A percentile compares a stretch with the other conserved stretches of the same genome.
Evolutionary conservation across 2,329 filamentous ascomycete genomes (phyloP).

Genomic region (Amylocarpus encephaloides): DNA sequence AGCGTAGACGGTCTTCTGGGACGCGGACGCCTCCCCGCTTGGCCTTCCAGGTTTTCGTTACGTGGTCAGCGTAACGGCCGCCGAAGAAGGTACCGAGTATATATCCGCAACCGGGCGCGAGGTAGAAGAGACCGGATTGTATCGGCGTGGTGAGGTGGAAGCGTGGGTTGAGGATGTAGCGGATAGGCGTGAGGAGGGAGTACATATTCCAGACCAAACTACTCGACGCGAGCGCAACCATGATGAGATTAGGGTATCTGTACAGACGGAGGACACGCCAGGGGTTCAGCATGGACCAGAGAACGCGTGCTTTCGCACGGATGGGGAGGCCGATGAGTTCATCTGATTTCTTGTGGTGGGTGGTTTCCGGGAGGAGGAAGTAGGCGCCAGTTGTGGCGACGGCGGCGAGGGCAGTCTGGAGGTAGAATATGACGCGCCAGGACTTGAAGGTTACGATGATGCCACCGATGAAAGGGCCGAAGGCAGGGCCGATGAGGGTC

Average conservation of each 20-base stretch:
- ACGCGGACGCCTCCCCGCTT: conserved; percentile 53
- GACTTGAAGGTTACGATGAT: conserved; percentile 68
- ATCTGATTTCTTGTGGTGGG: conserved; percentile 55
- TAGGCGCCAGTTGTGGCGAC: conserved; percentile 52
- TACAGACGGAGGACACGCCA: conserved; percentile 57
- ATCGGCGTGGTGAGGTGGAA: conserved; percentile 62
- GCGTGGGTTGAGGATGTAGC: conserved; percentile 67
- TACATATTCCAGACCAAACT: conserved; percentile 73
- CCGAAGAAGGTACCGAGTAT: conserved; percentile 65
- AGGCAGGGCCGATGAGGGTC: conserved; percentile 63
- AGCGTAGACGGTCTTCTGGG: conserved; percentile 62
- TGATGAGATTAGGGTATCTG: conserved; percentile 61
- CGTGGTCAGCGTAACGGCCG: conserved; percentile 63
- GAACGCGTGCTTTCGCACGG: conserved; percentile 43
- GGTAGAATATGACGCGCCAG: conserved; percentile 73
- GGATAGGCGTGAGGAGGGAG: conserved; percentile 60
- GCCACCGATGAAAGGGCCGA: conserved; percentile 62
- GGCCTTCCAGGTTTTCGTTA: conserved; percentile 57
- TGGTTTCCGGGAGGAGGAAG: conserved; percentile 67
- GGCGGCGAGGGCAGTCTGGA: conserved; percentile 63
- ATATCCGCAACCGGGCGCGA: conserved; percentile 67
- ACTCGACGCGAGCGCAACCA: conserved; percentile 53
- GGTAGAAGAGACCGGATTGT: conserved; percentile 65
- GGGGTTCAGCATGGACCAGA: conserved; percentile 62
- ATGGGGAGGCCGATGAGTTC: conserved; percentile 52